Base-by-base conservation (phyloP, 2,329 filamentous ascomycete species). In the Calonectria leucothoes region DNA sequence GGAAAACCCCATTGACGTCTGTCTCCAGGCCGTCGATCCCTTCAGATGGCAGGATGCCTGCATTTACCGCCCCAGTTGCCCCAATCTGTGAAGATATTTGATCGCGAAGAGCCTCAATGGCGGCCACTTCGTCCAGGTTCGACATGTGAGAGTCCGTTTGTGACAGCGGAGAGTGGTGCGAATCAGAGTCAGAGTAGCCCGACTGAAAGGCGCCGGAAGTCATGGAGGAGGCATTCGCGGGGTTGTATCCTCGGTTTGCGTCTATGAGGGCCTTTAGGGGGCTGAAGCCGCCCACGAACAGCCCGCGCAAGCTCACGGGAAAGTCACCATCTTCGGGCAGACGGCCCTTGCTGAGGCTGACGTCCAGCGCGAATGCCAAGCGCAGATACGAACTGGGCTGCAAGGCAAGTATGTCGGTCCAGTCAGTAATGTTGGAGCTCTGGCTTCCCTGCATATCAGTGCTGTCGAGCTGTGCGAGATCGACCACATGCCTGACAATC, bases 361-460 rank as follows among this genome's bases (percentile, higher is more conserved):
- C 80, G 63, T 87, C 85, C 81, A 87, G 84, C 3, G 85, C 85
- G 78, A 88, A 81, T 6, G 86, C 85, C 6, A 88, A 80, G 3
- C 85, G 84, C 12, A 87, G 80, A 69, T 87, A 87, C 8, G 82
- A 83, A 11, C 82, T 82, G 0, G 85, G 85, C 37, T 86, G 82
- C 0, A 81, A 82, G 10, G 84, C 83, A 15, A 87, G 79, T 7
- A 86, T 86, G 39, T 86, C 85, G 2, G 84, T 85, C 85, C 85
- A 87, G 70, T 85, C 84, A 5, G 82, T 81, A 57, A 85, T 83
- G 6, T 81, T 75, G 29, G 77, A 70, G 20, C 69, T 67, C 63
- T 77, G 23, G 1, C 68, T 52, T 2, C 76, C 73, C 52, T 77
- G 69, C 2, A 69, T 49, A 6, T 75, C 74, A 2, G 78, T 61